Evolutionary conservation across 768 basidiomycete species (phyloP), one percentile per base, ranked within the genome.

Genomic region (Tephrocybe rancida): DNA sequence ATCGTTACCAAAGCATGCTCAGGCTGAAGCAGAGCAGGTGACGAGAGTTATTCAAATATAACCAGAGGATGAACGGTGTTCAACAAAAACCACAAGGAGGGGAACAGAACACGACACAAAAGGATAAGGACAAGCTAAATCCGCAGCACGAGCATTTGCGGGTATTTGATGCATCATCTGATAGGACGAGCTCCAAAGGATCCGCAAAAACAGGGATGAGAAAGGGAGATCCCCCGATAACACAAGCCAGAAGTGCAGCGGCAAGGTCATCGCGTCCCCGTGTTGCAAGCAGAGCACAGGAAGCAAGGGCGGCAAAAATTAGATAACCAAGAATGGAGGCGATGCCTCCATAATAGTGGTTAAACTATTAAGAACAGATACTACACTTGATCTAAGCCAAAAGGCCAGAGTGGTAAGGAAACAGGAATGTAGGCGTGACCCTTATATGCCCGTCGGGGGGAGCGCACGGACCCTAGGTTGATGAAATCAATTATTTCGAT

Each of bases 361-460:
- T 84, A 84, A 84, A 84, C 83, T 84, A 83, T 84, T 84, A 88
- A 90, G 88, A 90, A 90, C 89, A 92, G 88, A 90, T 91, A 90
- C 89, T 90, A 91, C 89, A 91, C 88, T 90, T n/a, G n/a, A n/a
- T 91, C 89, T 89, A 90, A 90, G 89, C 88, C n/a, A n/a, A 89
- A 87, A 89, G 88, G 86, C 87, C 87, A 88, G 87, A 89, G 87
- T 88, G 87, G 86, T 87, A 78, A 85, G 54, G 79, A 76, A 60
- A 61, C 60, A 37, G 24, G 2, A 19, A 9, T 13, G 11, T 2
- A 2, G 48, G 11, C 5, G 18, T 16, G 27, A 5, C 2, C 26
- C 19, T 44, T 62, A 43, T 56, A 56, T 56, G 52, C 29, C 16
- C 19, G 39, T 18, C 13, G 26, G 10, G 0, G 3, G n/a, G 1